Percentiles rank a stretch among this genome's conserved stretches.
These are phyloP conservation scores for Quercus mongolica DNA, from an alignment of 306 rosid species.

Conservation along the genomic window DNA sequence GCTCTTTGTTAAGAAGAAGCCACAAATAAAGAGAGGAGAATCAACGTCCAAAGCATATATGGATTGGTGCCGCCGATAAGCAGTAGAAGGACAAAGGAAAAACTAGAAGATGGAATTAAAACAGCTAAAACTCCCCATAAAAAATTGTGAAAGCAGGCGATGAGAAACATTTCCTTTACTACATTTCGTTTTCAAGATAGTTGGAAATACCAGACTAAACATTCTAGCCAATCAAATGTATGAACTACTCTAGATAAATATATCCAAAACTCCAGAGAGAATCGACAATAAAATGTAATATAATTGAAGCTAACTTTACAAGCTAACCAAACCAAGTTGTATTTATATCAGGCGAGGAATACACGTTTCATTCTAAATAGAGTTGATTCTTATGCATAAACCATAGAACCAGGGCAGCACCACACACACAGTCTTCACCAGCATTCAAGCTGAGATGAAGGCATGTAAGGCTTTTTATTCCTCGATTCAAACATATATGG, in stretches of 20 bases:
- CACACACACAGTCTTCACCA: no score
- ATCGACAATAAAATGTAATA: background rate
- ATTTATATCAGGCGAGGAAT: background rate
- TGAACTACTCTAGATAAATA: background rate
- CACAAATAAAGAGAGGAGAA: no score
- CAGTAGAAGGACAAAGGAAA: conserved; percentile 10
- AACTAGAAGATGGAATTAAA: conserved; percentile 21
- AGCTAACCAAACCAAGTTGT: background rate
- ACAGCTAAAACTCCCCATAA: conserved; percentile 14
- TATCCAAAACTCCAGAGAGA: background rate
- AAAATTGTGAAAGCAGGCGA: conserved; percentile 51
- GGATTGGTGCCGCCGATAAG: background rate
- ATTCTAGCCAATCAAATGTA: background rate
- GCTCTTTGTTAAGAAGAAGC: conserved; percentile 13
- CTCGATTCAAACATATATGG: no score
- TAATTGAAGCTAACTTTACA: background rate
- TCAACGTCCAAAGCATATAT: no score
- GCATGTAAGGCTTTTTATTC: no score
- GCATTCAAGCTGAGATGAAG: no score
- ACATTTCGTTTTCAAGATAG: conserved; percentile 1
- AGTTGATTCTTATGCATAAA: no score
- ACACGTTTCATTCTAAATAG: background rate
- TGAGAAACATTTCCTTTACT: conserved; percentile 13
- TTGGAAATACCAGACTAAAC: background rate
- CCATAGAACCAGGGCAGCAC: no score